Base-by-base conservation (phyloP, 179 eudicot species). In the Silene vulgaris region DNA sequence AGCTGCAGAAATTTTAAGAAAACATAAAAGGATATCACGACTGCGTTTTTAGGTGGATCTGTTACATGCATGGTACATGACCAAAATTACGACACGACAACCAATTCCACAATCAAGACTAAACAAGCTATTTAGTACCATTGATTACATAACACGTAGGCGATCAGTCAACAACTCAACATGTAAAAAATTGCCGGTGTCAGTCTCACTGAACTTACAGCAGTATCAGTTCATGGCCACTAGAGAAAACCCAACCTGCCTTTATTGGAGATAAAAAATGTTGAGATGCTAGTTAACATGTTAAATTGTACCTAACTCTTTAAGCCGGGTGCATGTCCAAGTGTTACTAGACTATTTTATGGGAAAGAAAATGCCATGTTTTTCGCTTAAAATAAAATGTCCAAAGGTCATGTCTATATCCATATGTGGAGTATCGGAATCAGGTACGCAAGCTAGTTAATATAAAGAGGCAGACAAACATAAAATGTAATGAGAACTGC, bases 1-100 rank as follows among this genome's bases (percentile, higher is more conserved):
- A 62, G 77, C 98, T 94, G 88, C 52, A 60, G 30, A 65, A 59
- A 35, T 57, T 32, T 50, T 35, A 13, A 9, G 17, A 60, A 17
- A 30, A 57, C 16, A 48, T 8, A 62, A 1, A 4, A 4, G 45
- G 45, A 4, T 40, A 40, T 8, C 5, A 8, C 45, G 45, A 40
- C 26, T 23, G 26, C 26, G 26, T 23, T 23, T 23, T 23, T 23
- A 23, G 26, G 26, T 23, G 26, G 26, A 23, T 23, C 26, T 23
- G 26, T 23, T 23, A 30, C 32, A 30, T 30, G 4, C 3, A 2
- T 2, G 32, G 32, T 3, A 30, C 12, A 9, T 45, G 50, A 45
- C 11, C 50, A 45, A 45, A 45, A 45, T 45, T 4, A 7, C 5
- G 52, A 3, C 52, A 45, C 12, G 9, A 45, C 5, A 45, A 45